Percentiles rank a stretch among this genome's conserved stretches.
Evolutionary conservation across 2,329 filamentous ascomycete species (phyloP).

Genomic region (Phaeomoniella chlamydospora): DNA sequence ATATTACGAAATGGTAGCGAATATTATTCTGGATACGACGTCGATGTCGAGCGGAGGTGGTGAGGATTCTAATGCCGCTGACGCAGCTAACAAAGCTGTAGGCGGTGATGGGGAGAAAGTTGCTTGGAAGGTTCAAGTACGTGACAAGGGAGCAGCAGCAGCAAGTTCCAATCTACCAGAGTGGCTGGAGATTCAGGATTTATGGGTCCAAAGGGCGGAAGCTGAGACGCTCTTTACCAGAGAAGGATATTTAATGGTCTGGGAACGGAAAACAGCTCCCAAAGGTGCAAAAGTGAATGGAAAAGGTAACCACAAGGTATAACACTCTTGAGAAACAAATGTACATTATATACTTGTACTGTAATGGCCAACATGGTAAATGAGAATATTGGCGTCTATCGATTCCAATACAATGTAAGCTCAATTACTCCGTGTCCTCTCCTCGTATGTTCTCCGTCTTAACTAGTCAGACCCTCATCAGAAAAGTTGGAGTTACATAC

Average conservation of each 20-base stretch:
- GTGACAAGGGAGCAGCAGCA: conserved; percentile 44
- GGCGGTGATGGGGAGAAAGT: conserved; percentile 85
- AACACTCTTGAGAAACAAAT: too few relatives aligned
- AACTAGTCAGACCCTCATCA: too few relatives aligned
- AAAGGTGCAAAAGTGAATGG: conserved; percentile 16
- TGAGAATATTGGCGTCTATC: too few relatives aligned
- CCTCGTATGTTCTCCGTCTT: too few relatives aligned
- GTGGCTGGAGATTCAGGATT: conserved; percentile 87
- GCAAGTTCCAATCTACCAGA: conserved; percentile 37
- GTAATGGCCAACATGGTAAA: too few relatives aligned
- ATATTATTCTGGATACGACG: conserved; percentile 49
- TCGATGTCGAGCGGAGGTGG: conserved; percentile 51
- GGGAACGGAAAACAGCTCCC: conserved; percentile 62
- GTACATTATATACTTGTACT: too few relatives aligned
- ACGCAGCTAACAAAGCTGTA: conserved; percentile 40
- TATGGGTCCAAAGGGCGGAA: conserved; percentile 82
- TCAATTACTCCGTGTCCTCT: too few relatives aligned
- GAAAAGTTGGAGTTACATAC: too few relatives aligned
- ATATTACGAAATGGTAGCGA: conserved; percentile 89
- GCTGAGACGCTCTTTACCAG: conserved; percentile 82
- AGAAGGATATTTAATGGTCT: conserved; percentile 91
- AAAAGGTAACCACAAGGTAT: conserved; percentile 23
- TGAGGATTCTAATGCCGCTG: conserved; percentile 23
- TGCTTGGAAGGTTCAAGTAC: conserved; percentile 86
- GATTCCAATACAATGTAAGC: too few relatives aligned